Conservation (phyloP, 768 basidiomycete genomes). For the Bullera alba region DNA sequence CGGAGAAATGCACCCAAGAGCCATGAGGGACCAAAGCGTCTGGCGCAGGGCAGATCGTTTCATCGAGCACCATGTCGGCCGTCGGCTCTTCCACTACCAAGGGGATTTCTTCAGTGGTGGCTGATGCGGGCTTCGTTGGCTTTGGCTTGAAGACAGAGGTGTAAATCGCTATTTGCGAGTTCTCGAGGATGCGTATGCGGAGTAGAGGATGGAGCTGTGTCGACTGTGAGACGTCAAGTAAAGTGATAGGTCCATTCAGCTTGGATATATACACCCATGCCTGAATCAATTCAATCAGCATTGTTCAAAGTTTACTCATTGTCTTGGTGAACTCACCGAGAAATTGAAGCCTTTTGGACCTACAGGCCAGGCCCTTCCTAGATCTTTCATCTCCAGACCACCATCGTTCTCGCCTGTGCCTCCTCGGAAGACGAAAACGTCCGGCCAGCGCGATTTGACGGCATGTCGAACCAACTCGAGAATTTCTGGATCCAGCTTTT, state of each 20-base stretch:
- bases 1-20: conserved; percentile 40
- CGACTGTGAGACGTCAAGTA: conserved; percentile 34
- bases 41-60: conserved; percentile 31
- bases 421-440: conserved; percentile 31
- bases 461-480: conserved; percentile 39
- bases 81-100: not conserved
- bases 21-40: conserved; percentile 42
- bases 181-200: conserved; percentile 38
- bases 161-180: conserved; percentile 38
- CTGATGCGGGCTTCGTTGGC: not conserved
- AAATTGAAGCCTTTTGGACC: conserved; percentile 39
- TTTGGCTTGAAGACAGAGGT: conserved; percentile 11
- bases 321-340: conserved; percentile 24
- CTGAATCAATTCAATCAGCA: conserved; percentile 10
- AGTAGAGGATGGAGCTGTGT: conserved; percentile 26
- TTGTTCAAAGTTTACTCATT: not conserved
- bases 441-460: conserved; percentile 36
- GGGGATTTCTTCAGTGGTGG: not conserved
- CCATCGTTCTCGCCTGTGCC: conserved; percentile 16
- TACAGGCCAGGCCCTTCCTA: conserved; percentile 33
- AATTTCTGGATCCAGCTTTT: conserved; percentile 30
- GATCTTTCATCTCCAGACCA: conserved; percentile 26
- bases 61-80: conserved; percentile 12
- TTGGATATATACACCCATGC: conserved; percentile 42
- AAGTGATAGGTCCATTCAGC: conserved; percentile 35